These are phyloP conservation scores for Colletotrichum simmondsii DNA, from an alignment of 2,329 filamentous ascomycete genomes.

Conservation along the genomic window DNA sequence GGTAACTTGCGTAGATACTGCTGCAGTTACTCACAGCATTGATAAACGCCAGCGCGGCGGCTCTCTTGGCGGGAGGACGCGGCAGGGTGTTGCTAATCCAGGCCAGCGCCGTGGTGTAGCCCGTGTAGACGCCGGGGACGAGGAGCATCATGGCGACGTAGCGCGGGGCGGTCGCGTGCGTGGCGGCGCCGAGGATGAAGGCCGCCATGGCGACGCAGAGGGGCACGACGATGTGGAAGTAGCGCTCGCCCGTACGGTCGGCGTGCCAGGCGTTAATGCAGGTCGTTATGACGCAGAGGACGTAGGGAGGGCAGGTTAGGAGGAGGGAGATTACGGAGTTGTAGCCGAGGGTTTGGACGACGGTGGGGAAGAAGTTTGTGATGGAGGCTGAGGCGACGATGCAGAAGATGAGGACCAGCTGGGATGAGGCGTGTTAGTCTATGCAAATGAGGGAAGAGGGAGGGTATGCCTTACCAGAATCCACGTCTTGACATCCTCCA, in stretches of 20 bases:
- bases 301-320: constrained; percentile 74
- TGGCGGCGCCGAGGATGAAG: constrained; percentile 76
- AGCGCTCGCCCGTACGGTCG: constrained; percentile 77
- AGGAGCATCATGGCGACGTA: constrained; percentile 62
- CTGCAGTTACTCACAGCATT: constrained; percentile 66
- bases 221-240: constrained; percentile 73
- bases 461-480: constrained; percentile 55
- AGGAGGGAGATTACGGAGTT: constrained; percentile 68
- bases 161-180: constrained; percentile 67
- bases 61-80: constrained; percentile 78
- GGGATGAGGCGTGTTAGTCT: background rate
- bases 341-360: constrained; percentile 76
- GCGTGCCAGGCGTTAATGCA: constrained; percentile 77
- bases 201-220: constrained; percentile 70
- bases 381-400: constrained; percentile 68
- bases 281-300: constrained; percentile 69
- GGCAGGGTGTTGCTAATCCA: constrained; percentile 83
- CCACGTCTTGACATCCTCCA: constrained; percentile 70
- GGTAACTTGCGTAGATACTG: constrained; percentile 74
- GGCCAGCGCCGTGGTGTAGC: constrained; percentile 72
- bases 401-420: constrained; percentile 67
- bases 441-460: background rate
- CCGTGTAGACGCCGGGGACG: constrained; percentile 44
- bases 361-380: constrained; percentile 77
- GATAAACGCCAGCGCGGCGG: constrained; percentile 77